Evolutionary conservation across 192 early-diverging fungal genomes (phyloP), one percentile per base, ranked within the genome.

Genomic region (Rhizoclosmatium globosum): DNA sequence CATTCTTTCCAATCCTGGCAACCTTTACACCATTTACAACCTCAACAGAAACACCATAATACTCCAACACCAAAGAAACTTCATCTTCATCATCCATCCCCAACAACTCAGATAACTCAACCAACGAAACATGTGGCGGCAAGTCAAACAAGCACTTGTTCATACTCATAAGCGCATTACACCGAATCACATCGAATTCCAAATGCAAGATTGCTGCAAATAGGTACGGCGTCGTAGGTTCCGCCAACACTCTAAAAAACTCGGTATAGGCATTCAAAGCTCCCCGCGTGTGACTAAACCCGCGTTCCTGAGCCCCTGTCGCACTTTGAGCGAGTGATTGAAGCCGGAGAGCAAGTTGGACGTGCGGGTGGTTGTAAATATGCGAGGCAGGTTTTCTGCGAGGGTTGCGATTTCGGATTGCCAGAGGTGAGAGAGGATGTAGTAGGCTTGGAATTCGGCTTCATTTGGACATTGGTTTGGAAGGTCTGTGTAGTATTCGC

Each of bases 391-490:
- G 31, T 91, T 89, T 47, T 84, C 84, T 3, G 91, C 88, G 46
- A 89, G 85, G 1, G 92, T 89, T 23, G 90, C 86, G 65, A 94
- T 87, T 64, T 96, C 95, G 45, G 86, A 83, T 78, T 94, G 91
- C 70, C 87, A 91, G 58, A 93, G 71, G 50, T 95, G 93, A 19
- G 89, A 85, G 9, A 95, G 85, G 13, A 98, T 87, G 72, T 94
- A 92, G 85, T 98, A 98, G 0, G 94, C 96, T 47, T 92, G 89
- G 77, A 98, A 97, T 82, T 98, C 95, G 1, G 95, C 87, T 83
- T 98, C 95, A 58, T 97, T 97, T 0, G 90, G 85, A 39, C 88
- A 91, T 1, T 66, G 59, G 11, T 83, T 78, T 11, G 86, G 76
- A 64, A 92, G 84, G 76, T 98, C 96, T 43, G 92, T 88, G 78